Conservation (phyloP, 78 protist genomes). For the Pelomyxa schiedti region DNA sequence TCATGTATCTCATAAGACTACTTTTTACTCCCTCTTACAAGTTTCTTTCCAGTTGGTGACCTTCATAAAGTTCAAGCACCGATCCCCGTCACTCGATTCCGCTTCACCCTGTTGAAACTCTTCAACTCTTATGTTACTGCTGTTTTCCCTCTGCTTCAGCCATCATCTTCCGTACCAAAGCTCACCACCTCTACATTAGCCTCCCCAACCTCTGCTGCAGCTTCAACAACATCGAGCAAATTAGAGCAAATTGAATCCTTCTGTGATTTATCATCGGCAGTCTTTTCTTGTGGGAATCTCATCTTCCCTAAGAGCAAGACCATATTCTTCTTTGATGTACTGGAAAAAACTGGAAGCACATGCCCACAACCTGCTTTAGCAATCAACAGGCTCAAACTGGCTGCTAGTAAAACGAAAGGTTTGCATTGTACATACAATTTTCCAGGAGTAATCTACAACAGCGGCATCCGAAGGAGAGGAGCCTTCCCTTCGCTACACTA, state of each 20-base stretch:
- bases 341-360: background rate
- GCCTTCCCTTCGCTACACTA: background rate
- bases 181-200: background rate
- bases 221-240: background rate
- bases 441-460: background rate
- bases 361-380: background rate
- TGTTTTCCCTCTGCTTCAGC: background rate
- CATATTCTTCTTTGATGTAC: constrained; percentile 2
- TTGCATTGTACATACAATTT: too few species aligned
- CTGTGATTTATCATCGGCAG: background rate
- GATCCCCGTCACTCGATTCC: background rate
- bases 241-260: too few species aligned
- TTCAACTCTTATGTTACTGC: background rate
- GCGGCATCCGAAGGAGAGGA: too few species aligned
- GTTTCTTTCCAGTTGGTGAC: too few species aligned
- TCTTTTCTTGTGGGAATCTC: background rate
- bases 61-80: background rate
- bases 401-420: background rate
- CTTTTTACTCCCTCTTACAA: too few species aligned
- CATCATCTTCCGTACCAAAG: background rate
- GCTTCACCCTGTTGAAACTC: background rate
- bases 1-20: too few species aligned
- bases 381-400: constrained; percentile 3
- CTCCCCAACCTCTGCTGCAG: background rate
- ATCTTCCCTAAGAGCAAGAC: constrained; percentile 16